phyloP scores from a whole-genome alignment of 2,329 filamentous ascomycete genomes.

The Exophiala spinifera region DNA sequence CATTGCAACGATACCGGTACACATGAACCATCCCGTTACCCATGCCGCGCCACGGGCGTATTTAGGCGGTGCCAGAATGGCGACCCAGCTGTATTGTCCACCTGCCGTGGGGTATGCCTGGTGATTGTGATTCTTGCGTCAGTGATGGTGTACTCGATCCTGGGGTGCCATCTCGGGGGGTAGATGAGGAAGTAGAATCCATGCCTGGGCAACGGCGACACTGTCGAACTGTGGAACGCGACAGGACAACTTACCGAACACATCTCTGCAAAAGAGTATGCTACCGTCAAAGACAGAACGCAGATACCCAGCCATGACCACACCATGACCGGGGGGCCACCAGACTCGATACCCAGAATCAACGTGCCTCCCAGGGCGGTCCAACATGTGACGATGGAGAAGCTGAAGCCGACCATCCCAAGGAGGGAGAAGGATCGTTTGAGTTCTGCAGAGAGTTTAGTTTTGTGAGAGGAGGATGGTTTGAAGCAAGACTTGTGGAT shows the following conservation, averaged over 20 bases:
- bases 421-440: constrained; percentile 55
- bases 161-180: no score
- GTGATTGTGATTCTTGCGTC: no score
- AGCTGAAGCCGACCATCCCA: constrained; percentile 59
- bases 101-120: constrained; percentile 49
- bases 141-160: no score
- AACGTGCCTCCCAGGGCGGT: constrained; percentile 56
- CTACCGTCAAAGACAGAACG: constrained; percentile 51
- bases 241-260: constrained; percentile 30
- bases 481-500: no score
- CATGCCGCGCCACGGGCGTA: constrained; percentile 45
- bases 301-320: constrained; percentile 57
- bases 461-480: no score
- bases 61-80: constrained; percentile 51
- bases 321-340: constrained; percentile 59
- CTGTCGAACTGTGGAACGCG: no score
- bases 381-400: constrained; percentile 59
- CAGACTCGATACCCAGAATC: constrained; percentile 54
- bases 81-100: constrained; percentile 42
- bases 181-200: no score
- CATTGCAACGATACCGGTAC: constrained; percentile 39
- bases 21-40: constrained; percentile 50
- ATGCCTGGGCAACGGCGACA: no score
- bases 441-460: constrained; percentile 46
- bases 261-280: constrained; percentile 59